These are phyloP conservation scores for Aspergillus ostianus DNA, from an alignment of 495 filamentous ascomycete genomes.

Conservation along the genomic window DNA sequence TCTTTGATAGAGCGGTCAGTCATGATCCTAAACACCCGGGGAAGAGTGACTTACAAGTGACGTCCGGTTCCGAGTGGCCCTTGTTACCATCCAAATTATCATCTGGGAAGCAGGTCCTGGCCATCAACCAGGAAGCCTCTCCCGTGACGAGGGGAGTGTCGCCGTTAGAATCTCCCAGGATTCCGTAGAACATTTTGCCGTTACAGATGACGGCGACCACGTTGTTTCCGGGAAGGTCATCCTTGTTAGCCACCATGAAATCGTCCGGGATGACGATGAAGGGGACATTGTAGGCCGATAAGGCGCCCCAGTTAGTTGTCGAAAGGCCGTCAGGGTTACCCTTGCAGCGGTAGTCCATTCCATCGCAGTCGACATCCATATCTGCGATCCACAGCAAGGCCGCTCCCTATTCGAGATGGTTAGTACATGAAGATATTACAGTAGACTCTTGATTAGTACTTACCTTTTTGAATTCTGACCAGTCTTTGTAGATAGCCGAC, in stretches of 20 bases:
- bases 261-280: constrained; percentile 39
- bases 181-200: constrained; percentile 42
- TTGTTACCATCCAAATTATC: constrained; percentile 33
- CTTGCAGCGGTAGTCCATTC: constrained; percentile 34
- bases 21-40: constrained; percentile 1
- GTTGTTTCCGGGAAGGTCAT: constrained; percentile 32
- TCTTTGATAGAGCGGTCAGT: constrained; percentile 10
- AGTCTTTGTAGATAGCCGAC: constrained; percentile 34
- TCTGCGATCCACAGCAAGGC: constrained; percentile 36
- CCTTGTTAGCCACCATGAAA: constrained; percentile 25
- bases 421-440: neutral
- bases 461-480: constrained; percentile 27
- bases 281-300: constrained; percentile 40
- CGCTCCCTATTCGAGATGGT: constrained; percentile 24
- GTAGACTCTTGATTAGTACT: constrained; percentile 3
- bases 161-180: constrained; percentile 38
- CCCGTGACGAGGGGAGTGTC: constrained; percentile 36
- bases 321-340: constrained; percentile 35
- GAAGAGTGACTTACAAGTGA: constrained; percentile 28
- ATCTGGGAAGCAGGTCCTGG: constrained; percentile 38
- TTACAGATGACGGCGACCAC: constrained; percentile 39
- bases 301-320: constrained; percentile 35
- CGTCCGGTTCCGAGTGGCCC: constrained; percentile 31
- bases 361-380: constrained; percentile 44
- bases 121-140: constrained; percentile 42